Evolutionary conservation across 2,329 filamentous ascomycete genomes (phyloP).

Genomic region (Madurella mycetomatis): DNA sequence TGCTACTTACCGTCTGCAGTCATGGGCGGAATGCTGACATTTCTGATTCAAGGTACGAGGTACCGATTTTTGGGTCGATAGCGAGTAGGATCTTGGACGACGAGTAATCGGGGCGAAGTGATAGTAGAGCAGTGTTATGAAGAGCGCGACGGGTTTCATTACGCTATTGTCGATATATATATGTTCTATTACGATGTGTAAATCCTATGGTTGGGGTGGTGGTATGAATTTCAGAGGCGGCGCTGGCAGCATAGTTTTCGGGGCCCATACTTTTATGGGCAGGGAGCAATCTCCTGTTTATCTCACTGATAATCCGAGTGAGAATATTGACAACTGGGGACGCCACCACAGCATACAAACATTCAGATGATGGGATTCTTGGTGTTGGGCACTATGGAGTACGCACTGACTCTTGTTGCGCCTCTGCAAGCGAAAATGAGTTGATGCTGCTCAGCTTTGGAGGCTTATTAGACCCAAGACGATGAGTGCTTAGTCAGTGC

Average conservation of each 20-base stretch:
- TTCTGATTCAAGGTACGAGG: slow-evolving; percentile 60
- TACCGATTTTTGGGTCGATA: slow-evolving; percentile 79
- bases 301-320: neutral
- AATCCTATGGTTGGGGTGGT: neutral
- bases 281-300: neutral
- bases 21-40: slow-evolving; percentile 16
- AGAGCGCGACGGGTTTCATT: neutral
- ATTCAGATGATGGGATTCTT: no score
- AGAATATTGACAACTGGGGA: no score
- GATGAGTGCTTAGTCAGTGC: slow-evolving; percentile 9
- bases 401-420: no score
- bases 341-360: no score
- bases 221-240: neutral
- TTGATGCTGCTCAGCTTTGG: no score
- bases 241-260: neutral
- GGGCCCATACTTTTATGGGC: neutral
- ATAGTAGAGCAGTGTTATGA: neutral
- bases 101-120: slow-evolving; percentile 44
- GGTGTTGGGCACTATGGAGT: no score
- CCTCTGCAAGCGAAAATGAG: slow-evolving; percentile 2
- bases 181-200: neutral
- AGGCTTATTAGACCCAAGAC: neutral
- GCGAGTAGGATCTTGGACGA: slow-evolving; percentile 90
- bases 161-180: neutral
- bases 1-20: slow-evolving; percentile 11